Conservation (phyloP, 345 rosid species). For the Raphanus raphanistrum region DNA sequence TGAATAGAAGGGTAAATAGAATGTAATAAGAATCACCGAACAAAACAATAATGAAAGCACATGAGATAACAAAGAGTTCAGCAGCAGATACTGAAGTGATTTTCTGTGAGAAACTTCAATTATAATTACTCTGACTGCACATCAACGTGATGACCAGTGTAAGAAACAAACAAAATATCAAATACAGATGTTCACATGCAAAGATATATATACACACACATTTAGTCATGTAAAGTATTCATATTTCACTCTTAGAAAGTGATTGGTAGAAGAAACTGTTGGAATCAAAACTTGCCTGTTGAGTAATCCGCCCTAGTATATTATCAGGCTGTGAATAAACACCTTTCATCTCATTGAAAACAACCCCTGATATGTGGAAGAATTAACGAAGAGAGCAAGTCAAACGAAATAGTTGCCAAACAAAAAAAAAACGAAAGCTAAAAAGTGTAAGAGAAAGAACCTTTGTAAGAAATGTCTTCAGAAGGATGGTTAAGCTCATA, state of each 20-base stretch:
- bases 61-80: neutral
- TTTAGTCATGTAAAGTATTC: conserved; percentile 3
- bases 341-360: conserved; percentile 98
- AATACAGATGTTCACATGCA: neutral
- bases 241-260: neutral
- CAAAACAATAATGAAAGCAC: neutral
- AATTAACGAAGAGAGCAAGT: conserved; percentile 7
- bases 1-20: no score
- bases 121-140: neutral
- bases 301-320: conserved; percentile 71
- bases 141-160: neutral
- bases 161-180: neutral
- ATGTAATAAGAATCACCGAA: conserved; percentile 4
- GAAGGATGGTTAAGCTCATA: conserved; percentile 81
- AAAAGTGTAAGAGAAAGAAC: conserved; percentile 31
- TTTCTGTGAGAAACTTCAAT: neutral
- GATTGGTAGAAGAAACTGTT: neutral
- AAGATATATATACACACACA: neutral
- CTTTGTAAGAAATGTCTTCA: conserved; percentile 90
- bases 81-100: neutral
- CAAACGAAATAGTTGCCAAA: neutral
- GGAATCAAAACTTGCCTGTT: conserved; percentile 54
- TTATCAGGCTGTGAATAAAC: conserved; percentile 99
- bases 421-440: neutral
- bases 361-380: conserved; percentile 65